Conservation (phyloP, 2,329 filamentous ascomycete species). For the Diplodia scrobiculata region DNA sequence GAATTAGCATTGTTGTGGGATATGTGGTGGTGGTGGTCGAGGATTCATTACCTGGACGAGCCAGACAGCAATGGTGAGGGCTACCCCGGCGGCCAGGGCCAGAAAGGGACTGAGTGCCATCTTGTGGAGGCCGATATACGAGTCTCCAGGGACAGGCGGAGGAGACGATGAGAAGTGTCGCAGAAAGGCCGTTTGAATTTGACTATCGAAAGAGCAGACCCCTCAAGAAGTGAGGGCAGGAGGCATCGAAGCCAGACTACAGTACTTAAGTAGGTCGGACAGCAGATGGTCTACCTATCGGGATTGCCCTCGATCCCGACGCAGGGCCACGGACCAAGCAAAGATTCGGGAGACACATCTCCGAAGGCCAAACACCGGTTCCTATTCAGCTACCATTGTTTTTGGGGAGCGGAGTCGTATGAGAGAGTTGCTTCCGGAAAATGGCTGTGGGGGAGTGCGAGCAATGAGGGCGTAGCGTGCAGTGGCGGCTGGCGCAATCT, state of each 20-base stretch:
- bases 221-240: neutral
- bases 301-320: neutral
- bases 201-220: neutral
- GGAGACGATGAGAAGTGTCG: neutral
- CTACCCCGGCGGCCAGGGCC: neutral
- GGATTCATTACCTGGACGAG: neutral
- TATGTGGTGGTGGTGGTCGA: neutral
- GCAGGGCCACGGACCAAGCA: neutral
- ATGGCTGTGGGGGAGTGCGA: slow-evolving; percentile 4
- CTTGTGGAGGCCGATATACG: neutral
- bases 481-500: neutral
- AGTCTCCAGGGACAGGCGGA: neutral
- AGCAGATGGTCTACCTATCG: neutral
- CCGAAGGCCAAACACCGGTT: too few relatives aligned
- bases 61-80: slow-evolving; percentile 4
- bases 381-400: neutral
- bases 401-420: neutral
- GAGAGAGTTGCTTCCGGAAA: neutral
- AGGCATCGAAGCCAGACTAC: neutral
- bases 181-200: neutral
- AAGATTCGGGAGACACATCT: neutral
- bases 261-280: neutral
- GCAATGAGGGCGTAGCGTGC: neutral
- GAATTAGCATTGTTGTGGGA: neutral
- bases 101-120: neutral